Base-by-base conservation (phyloP, 108 stramenopile species). In the Epithemia pelagica region DNA sequence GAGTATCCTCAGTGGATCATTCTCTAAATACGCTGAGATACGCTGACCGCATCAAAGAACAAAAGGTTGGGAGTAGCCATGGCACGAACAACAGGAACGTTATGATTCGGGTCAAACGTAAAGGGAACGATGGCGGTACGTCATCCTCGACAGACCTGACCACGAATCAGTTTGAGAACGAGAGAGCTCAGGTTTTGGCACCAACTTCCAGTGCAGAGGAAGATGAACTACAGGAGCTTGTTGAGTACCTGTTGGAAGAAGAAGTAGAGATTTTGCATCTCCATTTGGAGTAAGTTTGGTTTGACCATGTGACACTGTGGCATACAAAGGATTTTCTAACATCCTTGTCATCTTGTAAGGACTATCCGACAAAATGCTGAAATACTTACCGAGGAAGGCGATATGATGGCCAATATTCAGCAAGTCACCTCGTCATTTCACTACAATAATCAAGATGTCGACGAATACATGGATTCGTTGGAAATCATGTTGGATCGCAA, bases 11-110 rank as follows among this genome's bases (percentile, higher is more conserved):
- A 3, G 86, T 96, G 2, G 99, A 99, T 74, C 98, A 99, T 70
- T 98, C 98, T 2, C 57, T 97, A 30, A 99, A 99, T 70, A 99
- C 99, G 10, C 74, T 99, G 51, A 83, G 99, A 10, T 99, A 97
- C 69, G 98, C 96, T 0, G 96, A 96, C 75, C 76, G 96, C 10
- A 92, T 96, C 68, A 96, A 96, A 76, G 94, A 96, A 68, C 86
- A 95, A 75, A 75, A 78, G 67, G 86, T 85, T 30, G 59, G 82
- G 31, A 5, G 29, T 32, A 8, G 15, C 61, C 10, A 26, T 27
- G 61, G 31, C 32, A 31, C 8, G 8, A 22, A 62, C n/a, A 62
- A n/a, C 21, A 8, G 29, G n/a, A 22, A 62, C 21, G n/a, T 62
- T 8, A 7, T 23, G 32, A n/a, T 30, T 62, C 61, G 31, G 10